Percentiles rank a stretch among this genome's conserved stretches.
Evolutionary conservation across 768 basidiomycete genomes (phyloP).

Genomic region (Rhizopogon sp.): DNA sequence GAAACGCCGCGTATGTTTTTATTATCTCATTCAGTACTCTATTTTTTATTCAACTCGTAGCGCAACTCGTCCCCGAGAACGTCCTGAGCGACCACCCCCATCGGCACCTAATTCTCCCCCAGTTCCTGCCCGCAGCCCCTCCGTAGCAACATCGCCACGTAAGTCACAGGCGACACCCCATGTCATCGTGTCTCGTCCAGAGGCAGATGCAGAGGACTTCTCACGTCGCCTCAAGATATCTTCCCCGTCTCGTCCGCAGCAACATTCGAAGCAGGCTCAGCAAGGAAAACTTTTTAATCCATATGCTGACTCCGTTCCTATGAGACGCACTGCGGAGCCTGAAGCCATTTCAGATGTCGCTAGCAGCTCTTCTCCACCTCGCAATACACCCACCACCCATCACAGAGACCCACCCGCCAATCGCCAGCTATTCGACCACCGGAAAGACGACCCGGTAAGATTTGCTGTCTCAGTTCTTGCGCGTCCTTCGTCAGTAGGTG

Average conservation of each 20-base stretch:
- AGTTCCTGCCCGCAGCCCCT: constrained; percentile 19
- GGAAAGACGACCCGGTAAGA: constrained; percentile 86
- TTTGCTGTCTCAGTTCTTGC: constrained; percentile 56
- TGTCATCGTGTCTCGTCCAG: constrained; percentile 33
- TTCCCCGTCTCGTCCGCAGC: constrained; percentile 35
- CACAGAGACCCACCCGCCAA: constrained; percentile 28
- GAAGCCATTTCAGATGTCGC: constrained; percentile 59
- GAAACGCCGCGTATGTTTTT: constrained; percentile 48
- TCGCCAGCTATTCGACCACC: constrained; percentile 79
- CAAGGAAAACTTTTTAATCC: constrained; percentile 65
- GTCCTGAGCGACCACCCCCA: constrained; percentile 37
- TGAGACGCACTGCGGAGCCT: constrained; percentile 57
- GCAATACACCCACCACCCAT: constrained; percentile 27
- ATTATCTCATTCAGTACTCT: neutral
- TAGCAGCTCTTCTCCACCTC: constrained; percentile 42
- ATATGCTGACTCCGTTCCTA: constrained; percentile 60
- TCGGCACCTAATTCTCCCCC: constrained; percentile 19
- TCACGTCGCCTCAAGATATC: constrained; percentile 69
- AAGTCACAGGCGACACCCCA: constrained; percentile 30
- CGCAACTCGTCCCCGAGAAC: constrained; percentile 40
- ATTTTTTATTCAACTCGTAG: constrained; percentile 26
- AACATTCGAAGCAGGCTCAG: constrained; percentile 29
- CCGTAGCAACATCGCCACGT: constrained; percentile 22
- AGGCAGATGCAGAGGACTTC: constrained; percentile 70
- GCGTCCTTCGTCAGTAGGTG: constrained; percentile 34